A percentile compares a stretch with the other conserved stretches of the same genome.
These are phyloP conservation scores for Biscogniauxia marginata DNA, from an alignment of 2,329 filamentous ascomycete species.

Conservation along the genomic window DNA sequence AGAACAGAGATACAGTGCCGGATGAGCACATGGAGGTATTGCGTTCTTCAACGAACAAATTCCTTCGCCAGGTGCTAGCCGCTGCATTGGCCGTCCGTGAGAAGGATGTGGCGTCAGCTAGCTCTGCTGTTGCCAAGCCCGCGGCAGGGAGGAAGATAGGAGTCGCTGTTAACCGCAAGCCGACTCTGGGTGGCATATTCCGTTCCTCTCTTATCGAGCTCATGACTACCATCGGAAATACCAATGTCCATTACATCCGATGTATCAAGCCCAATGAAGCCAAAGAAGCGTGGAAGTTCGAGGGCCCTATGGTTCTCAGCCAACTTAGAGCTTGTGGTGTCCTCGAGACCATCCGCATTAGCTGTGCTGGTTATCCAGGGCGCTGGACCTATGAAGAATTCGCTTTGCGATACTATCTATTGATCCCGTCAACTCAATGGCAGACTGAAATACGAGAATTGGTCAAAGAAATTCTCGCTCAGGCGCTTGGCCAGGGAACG, in stretches of 20 bases:
- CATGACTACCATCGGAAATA: conserved; percentile 96
- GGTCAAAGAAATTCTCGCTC: conserved; percentile 87
- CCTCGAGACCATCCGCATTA: conserved; percentile 95
- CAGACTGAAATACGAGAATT: conserved; percentile 91
- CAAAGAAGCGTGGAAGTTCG: conserved; percentile 96
- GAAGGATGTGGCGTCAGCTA: conserved; percentile 70
- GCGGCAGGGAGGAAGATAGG: conserved; percentile 82
- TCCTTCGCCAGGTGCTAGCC: conserved; percentile 80
- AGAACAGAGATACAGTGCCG: conserved; percentile 97
- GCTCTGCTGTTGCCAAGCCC: conserved; percentile 73
- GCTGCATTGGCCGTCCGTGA: conserved; percentile 85
- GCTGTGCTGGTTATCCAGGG: conserved; percentile 94
- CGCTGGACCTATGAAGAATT: conserved; percentile 99
- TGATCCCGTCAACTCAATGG: conserved; percentile 86
- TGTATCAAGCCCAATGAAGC: conserved; percentile 99
- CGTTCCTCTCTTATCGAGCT: conserved; percentile 97
- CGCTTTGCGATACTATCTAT: conserved; percentile 95
- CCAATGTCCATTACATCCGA: conserved; percentile 97
- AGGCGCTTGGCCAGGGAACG: conserved; percentile 77
- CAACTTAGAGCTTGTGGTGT: conserved; percentile 98
- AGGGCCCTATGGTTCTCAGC: conserved; percentile 97
- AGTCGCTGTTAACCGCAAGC: conserved; percentile 91
- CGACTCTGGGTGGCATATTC: conserved; percentile 97
- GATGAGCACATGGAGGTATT: conserved; percentile 97
- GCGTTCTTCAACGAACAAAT: conserved; percentile 77